These are phyloP conservation scores for Melanopsichium pennsylvanicum DNA, from an alignment of 1,284 basidiomycete species.

Conservation along the genomic window DNA sequence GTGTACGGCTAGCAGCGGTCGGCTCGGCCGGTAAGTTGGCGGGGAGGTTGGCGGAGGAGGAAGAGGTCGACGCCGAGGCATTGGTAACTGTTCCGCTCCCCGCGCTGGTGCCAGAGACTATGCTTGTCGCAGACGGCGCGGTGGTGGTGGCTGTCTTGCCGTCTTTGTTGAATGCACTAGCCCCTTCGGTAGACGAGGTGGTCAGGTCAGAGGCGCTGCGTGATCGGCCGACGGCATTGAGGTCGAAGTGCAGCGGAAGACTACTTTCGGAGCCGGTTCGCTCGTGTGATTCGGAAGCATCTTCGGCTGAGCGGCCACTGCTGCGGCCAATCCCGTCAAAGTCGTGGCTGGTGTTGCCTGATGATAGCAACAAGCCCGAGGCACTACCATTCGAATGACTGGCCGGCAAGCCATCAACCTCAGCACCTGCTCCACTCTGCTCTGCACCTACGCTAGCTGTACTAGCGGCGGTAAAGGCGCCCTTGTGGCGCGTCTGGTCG, in stretches of 20 bases:
- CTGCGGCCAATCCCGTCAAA: conserved; percentile 3
- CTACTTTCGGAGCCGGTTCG: conserved; percentile 33
- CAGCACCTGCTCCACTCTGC: too few relatives aligned
- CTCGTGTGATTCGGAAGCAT: conserved; percentile 14
- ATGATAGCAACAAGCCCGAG: conserved; percentile 3
- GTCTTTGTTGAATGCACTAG: conserved; percentile 3
- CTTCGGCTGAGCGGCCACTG: neutral
- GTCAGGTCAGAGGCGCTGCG: conserved; percentile 43
- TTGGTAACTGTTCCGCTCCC: neutral
- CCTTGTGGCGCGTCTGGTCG: conserved; percentile 31
- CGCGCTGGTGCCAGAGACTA: too few relatives aligned
- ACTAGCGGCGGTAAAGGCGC: neutral
- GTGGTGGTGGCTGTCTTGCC: too few relatives aligned
- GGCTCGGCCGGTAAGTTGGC: too few relatives aligned
- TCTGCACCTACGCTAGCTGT: too few relatives aligned
- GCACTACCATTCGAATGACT: conserved; percentile 22
- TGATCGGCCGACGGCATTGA: conserved; percentile 13
- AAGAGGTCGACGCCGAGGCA: conserved; percentile 7
- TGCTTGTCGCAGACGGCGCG: too few relatives aligned
- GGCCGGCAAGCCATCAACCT: conserved; percentile 5
- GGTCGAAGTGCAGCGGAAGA: conserved; percentile 14
- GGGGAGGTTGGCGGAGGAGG: conserved; percentile 10
- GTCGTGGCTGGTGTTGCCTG: conserved; percentile 35
- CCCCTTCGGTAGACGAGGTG: conserved; percentile 25
- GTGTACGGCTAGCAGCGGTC: too few relatives aligned